phyloP scores from a whole-genome alignment of 2,329 filamentous ascomycete species.

The Aplosporella prunicola region DNA sequence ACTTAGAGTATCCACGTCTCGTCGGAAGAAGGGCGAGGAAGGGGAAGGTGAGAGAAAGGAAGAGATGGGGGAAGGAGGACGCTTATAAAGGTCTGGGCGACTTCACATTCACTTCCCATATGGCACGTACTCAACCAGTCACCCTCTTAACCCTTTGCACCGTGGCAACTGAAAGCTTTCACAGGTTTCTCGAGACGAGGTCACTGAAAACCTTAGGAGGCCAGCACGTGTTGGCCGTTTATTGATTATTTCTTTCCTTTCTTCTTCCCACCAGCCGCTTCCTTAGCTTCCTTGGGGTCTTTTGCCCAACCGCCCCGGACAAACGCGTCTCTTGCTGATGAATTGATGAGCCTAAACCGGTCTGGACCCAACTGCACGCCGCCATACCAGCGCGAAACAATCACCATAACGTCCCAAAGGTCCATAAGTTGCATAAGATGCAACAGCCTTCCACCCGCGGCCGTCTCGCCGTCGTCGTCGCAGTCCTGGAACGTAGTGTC shows the following conservation, averaged over 20 bases:
- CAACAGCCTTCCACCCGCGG: constrained; percentile 74
- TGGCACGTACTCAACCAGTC: too few species aligned
- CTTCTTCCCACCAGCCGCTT: constrained; percentile 26
- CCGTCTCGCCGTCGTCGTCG: constrained; percentile 92
- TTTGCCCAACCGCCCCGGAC: constrained; percentile 63
- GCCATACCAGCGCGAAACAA: constrained; percentile 93
- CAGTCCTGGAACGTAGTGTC: constrained; percentile 69
- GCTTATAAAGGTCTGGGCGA: too few species aligned
- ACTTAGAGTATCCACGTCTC: too few species aligned
- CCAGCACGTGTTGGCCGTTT: not conserved
- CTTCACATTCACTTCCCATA: too few species aligned
- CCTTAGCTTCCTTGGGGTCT: constrained; percentile 35
- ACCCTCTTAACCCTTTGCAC: too few species aligned
- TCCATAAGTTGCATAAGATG: constrained; percentile 94
- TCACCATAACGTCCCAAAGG: constrained; percentile 83
- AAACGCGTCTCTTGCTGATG: constrained; percentile 72
- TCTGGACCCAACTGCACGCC: constrained; percentile 82
- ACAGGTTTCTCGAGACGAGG: too few species aligned
- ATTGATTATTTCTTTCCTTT: constrained; percentile 13
- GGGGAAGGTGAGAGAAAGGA: too few species aligned
- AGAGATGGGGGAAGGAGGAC: too few species aligned
- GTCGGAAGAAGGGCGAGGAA: too few species aligned
- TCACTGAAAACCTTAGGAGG: too few species aligned
- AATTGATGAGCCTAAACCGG: constrained; percentile 84
- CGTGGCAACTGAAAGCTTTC: too few species aligned